phyloP scores from a whole-genome alignment of 140 eudicot genomes.

The Bidens hawaiensis region DNA sequence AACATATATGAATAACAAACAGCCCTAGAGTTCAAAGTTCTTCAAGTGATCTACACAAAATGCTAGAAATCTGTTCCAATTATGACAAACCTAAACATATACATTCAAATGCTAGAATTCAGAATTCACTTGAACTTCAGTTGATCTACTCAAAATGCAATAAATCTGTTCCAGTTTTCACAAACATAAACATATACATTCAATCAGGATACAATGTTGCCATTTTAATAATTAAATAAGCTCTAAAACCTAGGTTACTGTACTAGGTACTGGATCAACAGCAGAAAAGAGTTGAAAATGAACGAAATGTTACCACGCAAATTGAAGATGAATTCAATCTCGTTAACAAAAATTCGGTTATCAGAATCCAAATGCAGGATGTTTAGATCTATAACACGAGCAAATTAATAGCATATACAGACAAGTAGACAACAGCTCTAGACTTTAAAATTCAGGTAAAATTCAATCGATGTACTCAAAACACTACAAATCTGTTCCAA shows the following conservation, averaged over 20 bases:
- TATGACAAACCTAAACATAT: no score
- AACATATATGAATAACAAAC: background rate
- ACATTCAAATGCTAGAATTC: no score
- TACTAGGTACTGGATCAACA: slow-evolving; percentile 6
- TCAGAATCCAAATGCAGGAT: slow-evolving; percentile 17
- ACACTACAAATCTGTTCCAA: no score
- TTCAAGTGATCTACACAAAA: no score
- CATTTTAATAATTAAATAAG: background rate
- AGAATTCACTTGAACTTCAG: background rate
- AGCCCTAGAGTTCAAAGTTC: no score
- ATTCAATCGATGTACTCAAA: no score
- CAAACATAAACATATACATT: background rate
- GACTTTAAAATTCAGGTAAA: no score
- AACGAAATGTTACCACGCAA: slow-evolving; percentile 17
- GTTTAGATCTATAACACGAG: slow-evolving; percentile 6
- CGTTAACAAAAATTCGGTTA: slow-evolving; percentile 1
- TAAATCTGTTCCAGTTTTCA: slow-evolving; percentile 4
- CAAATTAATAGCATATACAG: no score
- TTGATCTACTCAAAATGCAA: slow-evolving; percentile 12
- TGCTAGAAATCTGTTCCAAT: no score
- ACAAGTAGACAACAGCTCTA: no score
- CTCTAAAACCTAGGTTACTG: slow-evolving; percentile 8
- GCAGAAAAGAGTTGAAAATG: background rate
- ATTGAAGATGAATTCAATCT: slow-evolving; percentile 10
- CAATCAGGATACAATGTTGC: slow-evolving; percentile 4